Percentiles rank a stretch among this genome's conserved stretches.
Conservation (phyloP, 73 alveolate species). For the Paramecium caudatum region DNA sequence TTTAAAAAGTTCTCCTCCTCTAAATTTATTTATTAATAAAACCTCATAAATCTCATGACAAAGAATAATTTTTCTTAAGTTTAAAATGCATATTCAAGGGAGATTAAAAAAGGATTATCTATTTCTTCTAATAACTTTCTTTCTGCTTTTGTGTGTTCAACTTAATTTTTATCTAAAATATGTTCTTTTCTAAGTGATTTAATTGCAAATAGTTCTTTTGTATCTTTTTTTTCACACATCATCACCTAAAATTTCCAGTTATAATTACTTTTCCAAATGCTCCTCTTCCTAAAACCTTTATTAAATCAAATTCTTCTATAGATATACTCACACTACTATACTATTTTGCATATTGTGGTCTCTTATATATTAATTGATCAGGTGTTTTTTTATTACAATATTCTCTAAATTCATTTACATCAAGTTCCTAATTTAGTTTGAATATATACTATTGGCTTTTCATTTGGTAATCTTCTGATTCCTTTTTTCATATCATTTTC, state of each 20-base stretch:
- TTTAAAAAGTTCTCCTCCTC: constrained; percentile 93
- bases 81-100: constrained; percentile 96
- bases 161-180: constrained; percentile 91
- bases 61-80: constrained; percentile 93
- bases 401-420: constrained; percentile 5
- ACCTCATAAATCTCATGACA: constrained; percentile 92
- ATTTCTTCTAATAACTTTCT: constrained; percentile 94
- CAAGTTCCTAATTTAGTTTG: constrained; percentile 5
- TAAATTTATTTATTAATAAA: too few relatives aligned
- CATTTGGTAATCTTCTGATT: constrained; percentile 6
- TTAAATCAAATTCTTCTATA: constrained; percentile 83
- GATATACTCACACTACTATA: not conserved
- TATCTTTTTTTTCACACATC: constrained; percentile 87
- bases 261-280: constrained; percentile 94
- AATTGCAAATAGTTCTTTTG: constrained; percentile 94
- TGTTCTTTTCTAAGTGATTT: constrained; percentile 93
- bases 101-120: constrained; percentile 94
- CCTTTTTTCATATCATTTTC: constrained; percentile 40
- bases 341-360: not conserved
- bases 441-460: constrained; percentile 4
- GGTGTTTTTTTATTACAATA: not conserved
- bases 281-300: constrained; percentile 93
- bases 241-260: constrained; percentile 77
- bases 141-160: constrained; percentile 95
- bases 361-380: constrained; percentile 6